Percentiles rank a stretch among this genome's conserved stretches.
Conservation (phyloP, 2,329 filamentous ascomycete genomes). For the Pseudocercospora musae region DNA sequence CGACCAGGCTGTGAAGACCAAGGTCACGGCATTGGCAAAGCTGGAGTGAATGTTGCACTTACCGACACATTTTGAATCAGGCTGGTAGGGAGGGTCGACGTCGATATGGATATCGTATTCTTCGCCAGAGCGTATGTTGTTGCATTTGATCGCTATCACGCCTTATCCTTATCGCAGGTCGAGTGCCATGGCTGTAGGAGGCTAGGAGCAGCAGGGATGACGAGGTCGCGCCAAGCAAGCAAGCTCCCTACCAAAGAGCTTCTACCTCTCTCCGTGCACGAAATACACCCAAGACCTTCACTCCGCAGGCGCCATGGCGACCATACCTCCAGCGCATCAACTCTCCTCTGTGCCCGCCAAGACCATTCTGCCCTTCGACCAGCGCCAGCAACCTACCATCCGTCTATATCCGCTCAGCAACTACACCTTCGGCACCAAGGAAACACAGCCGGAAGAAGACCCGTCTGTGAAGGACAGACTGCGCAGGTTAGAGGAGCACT, state of each 20-base stretch:
- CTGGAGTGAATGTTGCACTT: conserved; percentile 12
- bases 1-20: not conserved
- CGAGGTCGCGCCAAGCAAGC: not conserved
- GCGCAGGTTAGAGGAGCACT: conserved; percentile 94
- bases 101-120: no score
- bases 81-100: no score
- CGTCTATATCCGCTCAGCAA: conserved; percentile 87
- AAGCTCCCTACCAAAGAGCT: not conserved
- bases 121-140: no score
- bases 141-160: not conserved
- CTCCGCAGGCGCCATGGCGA: conserved; percentile 26
- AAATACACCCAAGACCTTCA: not conserved
- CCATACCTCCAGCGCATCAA: conserved; percentile 28
- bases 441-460: conserved; percentile 96
- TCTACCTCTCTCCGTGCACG: not conserved
- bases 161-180: not conserved
- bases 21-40: not conserved
- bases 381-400: conserved; percentile 84
- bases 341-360: conserved; percentile 26
- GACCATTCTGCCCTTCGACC: conserved; percentile 66
- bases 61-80: conserved; percentile 33
- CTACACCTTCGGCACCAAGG: conserved; percentile 98
- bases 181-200: not conserved
- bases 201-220: no score
- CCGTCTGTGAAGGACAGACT: conserved; percentile 89